Evolutionary conservation across 2,329 filamentous ascomycete genomes (phyloP).

Genomic region (Pseudogymnoascus sp.): DNA sequence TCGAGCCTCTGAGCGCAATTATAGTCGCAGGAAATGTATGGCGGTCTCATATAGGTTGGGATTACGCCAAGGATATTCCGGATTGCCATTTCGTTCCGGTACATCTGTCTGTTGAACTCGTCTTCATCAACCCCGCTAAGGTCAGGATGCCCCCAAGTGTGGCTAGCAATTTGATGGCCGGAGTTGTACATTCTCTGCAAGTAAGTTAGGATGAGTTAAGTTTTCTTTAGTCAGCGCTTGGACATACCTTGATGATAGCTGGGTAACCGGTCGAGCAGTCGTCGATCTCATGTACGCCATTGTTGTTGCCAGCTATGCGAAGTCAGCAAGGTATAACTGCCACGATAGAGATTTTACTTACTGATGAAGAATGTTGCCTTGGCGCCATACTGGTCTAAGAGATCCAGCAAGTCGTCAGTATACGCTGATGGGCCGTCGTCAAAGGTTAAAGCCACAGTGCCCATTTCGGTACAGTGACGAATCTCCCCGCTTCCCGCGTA

Average conservation of each 20-base stretch:
- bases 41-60: slow-evolving; percentile 46
- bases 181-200: slow-evolving; percentile 22
- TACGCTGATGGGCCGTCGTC: slow-evolving; percentile 60
- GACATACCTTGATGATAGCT: slow-evolving; percentile 38
- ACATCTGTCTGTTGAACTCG: slow-evolving; percentile 41
- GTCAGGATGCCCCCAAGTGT: slow-evolving; percentile 48
- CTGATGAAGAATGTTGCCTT: slow-evolving; percentile 52
- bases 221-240: neutral
- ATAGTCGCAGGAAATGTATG: slow-evolving; percentile 39
- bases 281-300: slow-evolving; percentile 50
- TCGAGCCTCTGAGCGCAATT: slow-evolving; percentile 32
- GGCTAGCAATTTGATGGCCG: slow-evolving; percentile 55
- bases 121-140: slow-evolving; percentile 37
- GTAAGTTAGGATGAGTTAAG: slow-evolving; percentile 1
- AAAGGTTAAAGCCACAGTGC: slow-evolving; percentile 58
- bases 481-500: neutral
- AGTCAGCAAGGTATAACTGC: neutral
- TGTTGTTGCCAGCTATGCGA: slow-evolving; percentile 40
- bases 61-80: slow-evolving; percentile 48
- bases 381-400: slow-evolving; percentile 51
- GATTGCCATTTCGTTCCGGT: slow-evolving; percentile 48
- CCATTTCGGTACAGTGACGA: slow-evolving; percentile 42
- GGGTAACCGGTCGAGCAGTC: slow-evolving; percentile 38
- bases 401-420: slow-evolving; percentile 54
- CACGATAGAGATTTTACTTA: neutral